phyloP scores from a whole-genome alignment of 139 green algal genomes.

The Pleodorina starrii region DNA sequence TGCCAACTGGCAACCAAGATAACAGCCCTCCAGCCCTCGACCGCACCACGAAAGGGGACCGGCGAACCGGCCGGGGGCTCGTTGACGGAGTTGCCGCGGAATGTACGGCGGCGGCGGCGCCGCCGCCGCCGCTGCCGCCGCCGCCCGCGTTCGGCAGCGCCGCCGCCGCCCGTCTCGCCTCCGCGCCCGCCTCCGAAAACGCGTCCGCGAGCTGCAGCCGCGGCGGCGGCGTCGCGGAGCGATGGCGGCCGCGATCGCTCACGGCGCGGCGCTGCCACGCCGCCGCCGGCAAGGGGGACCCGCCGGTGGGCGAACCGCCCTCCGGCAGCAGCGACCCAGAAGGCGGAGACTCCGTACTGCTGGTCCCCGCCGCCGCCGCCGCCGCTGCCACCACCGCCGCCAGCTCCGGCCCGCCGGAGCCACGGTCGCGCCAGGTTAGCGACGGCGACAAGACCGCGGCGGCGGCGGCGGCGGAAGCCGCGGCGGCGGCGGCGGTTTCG shows the following conservation, averaged over 20 bases:
- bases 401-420: background rate
- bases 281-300: background rate
- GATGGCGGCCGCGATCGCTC: background rate
- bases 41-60: background rate
- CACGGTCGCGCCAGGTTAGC: background rate
- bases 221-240: background rate
- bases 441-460: background rate
- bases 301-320: background rate
- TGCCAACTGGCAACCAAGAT: too few relatives aligned
- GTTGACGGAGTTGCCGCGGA: background rate
- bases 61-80: background rate
- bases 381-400: background rate
- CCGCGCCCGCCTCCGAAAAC: background rate
- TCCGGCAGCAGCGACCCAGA: background rate
- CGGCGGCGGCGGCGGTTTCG: background rate
- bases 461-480: background rate
- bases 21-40: too few relatives aligned
- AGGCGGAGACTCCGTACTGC: background rate
- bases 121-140: background rate
- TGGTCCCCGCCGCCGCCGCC: too few relatives aligned
- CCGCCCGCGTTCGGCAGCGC: background rate
- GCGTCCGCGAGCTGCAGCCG: background rate
- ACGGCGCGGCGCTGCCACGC: background rate
- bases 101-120: background rate
- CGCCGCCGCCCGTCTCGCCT: background rate